Percentiles rank a stretch among this genome's conserved stretches.
Conservation (phyloP, 805 yeast species). For the Myxozyma geophila region DNA sequence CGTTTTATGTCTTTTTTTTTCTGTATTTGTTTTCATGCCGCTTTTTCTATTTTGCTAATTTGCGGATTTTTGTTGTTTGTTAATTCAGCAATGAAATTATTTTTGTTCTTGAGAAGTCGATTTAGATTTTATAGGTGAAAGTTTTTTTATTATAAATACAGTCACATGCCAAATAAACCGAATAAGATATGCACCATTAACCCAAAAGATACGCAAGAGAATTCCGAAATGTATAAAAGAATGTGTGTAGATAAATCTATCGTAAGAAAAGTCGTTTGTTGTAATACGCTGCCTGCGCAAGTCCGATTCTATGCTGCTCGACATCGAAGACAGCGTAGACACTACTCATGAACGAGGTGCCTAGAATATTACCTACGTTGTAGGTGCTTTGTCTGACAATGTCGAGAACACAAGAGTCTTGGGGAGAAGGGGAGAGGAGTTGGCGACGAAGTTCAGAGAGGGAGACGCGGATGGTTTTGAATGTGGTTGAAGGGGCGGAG, state of each 20-base stretch:
- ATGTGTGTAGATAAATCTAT: background rate
- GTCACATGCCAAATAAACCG: background rate
- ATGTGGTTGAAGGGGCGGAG: background rate
- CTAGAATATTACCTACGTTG: conserved; percentile 30
- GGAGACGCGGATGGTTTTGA: conserved; percentile 15
- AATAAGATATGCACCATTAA: background rate
- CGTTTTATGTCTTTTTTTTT: no score
- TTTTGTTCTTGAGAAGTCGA: no score
- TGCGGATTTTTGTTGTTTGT: no score
- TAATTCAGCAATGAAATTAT: no score
- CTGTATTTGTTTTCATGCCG: no score
- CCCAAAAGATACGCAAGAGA: background rate
- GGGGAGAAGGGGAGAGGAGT: background rate
- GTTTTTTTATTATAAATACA: no score
- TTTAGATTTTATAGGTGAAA: no score
- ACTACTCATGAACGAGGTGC: conserved; percentile 28
- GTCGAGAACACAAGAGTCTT: conserved; percentile 25
- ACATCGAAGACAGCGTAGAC: conserved; percentile 30
- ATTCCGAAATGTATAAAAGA: background rate
- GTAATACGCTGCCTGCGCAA: conserved; percentile 30
- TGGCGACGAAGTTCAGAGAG: conserved; percentile 20
- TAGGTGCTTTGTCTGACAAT: conserved; percentile 29
- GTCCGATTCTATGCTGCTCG: conserved; percentile 16
- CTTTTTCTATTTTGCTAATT: no score
- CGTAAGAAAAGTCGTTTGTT: background rate